A percentile compares a stretch with the other conserved stretches of the same genome.
These are phyloP conservation scores for Seiridium cupressi DNA, from an alignment of 2,329 filamentous ascomycete species.

Conservation along the genomic window DNA sequence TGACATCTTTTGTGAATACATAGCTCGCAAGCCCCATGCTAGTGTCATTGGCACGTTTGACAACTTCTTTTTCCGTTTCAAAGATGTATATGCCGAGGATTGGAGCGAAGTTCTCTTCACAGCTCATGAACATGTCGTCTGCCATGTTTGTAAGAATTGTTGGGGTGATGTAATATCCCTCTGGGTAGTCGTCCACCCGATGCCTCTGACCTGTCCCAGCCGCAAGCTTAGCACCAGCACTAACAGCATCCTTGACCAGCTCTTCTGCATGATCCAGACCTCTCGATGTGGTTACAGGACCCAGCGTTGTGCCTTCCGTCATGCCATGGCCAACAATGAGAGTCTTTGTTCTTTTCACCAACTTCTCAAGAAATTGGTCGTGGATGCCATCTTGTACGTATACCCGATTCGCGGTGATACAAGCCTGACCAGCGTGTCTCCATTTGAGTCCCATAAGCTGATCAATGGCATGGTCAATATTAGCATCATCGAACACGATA, in stretches of 20 bases:
- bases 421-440: slow-evolving; percentile 61
- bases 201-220: slow-evolving; percentile 57
- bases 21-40: slow-evolving; percentile 59
- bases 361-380: slow-evolving; percentile 55
- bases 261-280: slow-evolving; percentile 54
- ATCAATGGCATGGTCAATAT: slow-evolving; percentile 59
- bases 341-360: slow-evolving; percentile 49
- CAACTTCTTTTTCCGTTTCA: slow-evolving; percentile 55
- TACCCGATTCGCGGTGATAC: slow-evolving; percentile 63
- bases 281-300: slow-evolving; percentile 55
- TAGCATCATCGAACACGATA: slow-evolving; percentile 67
- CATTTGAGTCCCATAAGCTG: slow-evolving; percentile 36
- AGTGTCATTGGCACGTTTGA: slow-evolving; percentile 53
- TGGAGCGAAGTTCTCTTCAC: slow-evolving; percentile 58
- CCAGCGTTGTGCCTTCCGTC: slow-evolving; percentile 55
- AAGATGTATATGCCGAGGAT: slow-evolving; percentile 55
- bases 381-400: slow-evolving; percentile 64
- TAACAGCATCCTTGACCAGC: slow-evolving; percentile 64
- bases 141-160: slow-evolving; percentile 51
- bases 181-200: slow-evolving; percentile 12
- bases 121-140: slow-evolving; percentile 43
- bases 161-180: slow-evolving; percentile 66
- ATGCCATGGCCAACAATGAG: slow-evolving; percentile 63
- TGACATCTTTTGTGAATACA: slow-evolving; percentile 58
- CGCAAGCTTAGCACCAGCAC: slow-evolving; percentile 61